phyloP scores from a whole-genome alignment of 192 early-diverging fungal genomes.

The Neocallimastix lanati region DNA sequence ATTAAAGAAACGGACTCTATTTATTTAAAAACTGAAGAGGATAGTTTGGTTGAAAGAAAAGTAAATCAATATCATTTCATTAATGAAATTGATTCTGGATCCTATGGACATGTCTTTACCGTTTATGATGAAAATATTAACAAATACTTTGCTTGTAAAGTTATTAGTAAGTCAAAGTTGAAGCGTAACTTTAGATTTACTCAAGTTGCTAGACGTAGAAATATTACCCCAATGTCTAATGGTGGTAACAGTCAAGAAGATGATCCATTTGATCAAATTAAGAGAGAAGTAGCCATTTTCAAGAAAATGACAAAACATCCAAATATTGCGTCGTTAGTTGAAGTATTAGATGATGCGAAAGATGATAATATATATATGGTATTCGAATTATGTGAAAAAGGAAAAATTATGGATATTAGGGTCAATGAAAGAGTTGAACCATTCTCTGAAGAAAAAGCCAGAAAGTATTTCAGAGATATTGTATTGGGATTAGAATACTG shows the following conservation, averaged over 20 bases:
- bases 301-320: slow-evolving; percentile 40
- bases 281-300: slow-evolving; percentile 33
- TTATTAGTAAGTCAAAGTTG: slow-evolving; percentile 29
- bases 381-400: slow-evolving; percentile 40
- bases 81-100: slow-evolving; percentile 26
- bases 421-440: slow-evolving; percentile 14
- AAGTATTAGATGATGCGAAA: slow-evolving; percentile 35
- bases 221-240: no score
- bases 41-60: background rate
- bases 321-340: slow-evolving; percentile 32
- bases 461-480: slow-evolving; percentile 35
- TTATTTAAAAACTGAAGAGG: background rate
- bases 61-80: slow-evolving; percentile 42
- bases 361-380: slow-evolving; percentile 48
- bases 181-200: slow-evolving; percentile 28
- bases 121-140: slow-evolving; percentile 15
- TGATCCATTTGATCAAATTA: slow-evolving; percentile 6
- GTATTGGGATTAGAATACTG: slow-evolving; percentile 38
- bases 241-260: no score
- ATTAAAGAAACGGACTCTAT: background rate
- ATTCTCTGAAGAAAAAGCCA: slow-evolving; percentile 23
- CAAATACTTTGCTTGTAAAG: slow-evolving; percentile 38
- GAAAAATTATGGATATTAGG: slow-evolving; percentile 29
- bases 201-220: slow-evolving; percentile 1
- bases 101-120: slow-evolving; percentile 26